Conservation (phyloP, 805 yeast genomes). For the Candida methanosorbosa region DNA sequence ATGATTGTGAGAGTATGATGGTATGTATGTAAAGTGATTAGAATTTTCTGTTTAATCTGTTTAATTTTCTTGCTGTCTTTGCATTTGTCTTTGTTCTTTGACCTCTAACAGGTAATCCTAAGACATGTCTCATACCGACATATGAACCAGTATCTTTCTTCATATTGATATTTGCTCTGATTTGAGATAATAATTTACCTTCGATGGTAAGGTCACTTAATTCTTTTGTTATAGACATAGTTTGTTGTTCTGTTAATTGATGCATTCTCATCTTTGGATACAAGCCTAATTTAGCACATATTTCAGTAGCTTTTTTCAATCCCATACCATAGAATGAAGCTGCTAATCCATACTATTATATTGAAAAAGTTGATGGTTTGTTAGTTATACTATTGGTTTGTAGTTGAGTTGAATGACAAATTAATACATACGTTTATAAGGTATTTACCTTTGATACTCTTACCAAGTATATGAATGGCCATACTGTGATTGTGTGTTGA, state of each 20-base stretch:
- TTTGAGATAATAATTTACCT: slow-evolving; percentile 64
- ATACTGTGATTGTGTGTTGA: no score
- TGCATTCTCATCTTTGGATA: slow-evolving; percentile 94
- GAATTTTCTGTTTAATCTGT: slow-evolving; percentile 63
- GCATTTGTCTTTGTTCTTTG: slow-evolving; percentile 91
- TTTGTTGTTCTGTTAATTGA: slow-evolving; percentile 81
- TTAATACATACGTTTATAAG: slow-evolving; percentile 23
- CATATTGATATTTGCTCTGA: slow-evolving; percentile 67
- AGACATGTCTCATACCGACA: slow-evolving; percentile 82
- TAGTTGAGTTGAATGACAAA: background rate
- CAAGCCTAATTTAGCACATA: slow-evolving; percentile 84
- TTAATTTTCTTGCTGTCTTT: slow-evolving; percentile 78
- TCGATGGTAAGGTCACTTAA: slow-evolving; percentile 77
- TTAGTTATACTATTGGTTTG: slow-evolving; percentile 1
- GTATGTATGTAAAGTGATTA: no score
- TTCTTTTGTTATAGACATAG: slow-evolving; percentile 81
- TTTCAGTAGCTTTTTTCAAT: slow-evolving; percentile 53
- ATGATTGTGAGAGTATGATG: no score
- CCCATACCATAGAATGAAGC: slow-evolving; percentile 86
- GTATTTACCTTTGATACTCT: slow-evolving; percentile 36
- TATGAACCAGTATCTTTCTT: slow-evolving; percentile 80
- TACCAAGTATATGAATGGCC: slow-evolving; percentile 47
- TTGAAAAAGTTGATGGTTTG: slow-evolving; percentile 17
- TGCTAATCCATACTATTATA: slow-evolving; percentile 48
- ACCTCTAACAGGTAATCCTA: slow-evolving; percentile 78